These are phyloP conservation scores for Echria macrotheca DNA, from an alignment of 495 filamentous ascomycete genomes.

Conservation along the genomic window DNA sequence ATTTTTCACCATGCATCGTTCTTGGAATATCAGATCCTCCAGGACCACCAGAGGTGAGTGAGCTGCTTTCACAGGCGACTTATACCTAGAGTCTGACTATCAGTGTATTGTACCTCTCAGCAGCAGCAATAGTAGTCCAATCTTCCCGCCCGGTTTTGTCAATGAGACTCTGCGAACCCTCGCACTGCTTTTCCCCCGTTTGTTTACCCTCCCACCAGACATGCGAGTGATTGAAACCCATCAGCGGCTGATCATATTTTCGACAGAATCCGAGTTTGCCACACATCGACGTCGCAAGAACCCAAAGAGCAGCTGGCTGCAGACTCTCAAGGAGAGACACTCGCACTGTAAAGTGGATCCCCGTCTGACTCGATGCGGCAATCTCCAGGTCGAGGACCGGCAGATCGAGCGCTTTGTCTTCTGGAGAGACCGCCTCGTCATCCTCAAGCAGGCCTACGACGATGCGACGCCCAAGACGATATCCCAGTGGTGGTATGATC, in stretches of 20 bases:
- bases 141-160: neutral
- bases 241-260: neutral
- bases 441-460: constrained; percentile 50
- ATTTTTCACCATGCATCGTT: constrained; percentile 46
- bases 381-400: constrained; percentile 7
- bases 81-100: neutral
- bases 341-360: neutral
- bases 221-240: neutral
- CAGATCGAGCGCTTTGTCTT: constrained; percentile 41
- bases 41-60: neutral
- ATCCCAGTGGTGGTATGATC: constrained; percentile 47
- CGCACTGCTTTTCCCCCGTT: constrained; percentile 40
- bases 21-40: constrained; percentile 24
- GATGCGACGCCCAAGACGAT: constrained; percentile 41
- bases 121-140: neutral
- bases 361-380: neutral
- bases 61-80: neutral
- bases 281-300: neutral
- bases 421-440: constrained; percentile 48
- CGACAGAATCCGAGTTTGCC: constrained; percentile 19
- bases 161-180: constrained; percentile 43
- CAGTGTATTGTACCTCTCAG: neutral
- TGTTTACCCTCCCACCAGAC: neutral
- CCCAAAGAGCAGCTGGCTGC: neutral
- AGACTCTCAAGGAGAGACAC: neutral